phyloP scores from a whole-genome alignment of 495 filamentous ascomycete species.

The Sphaerosporella brunnea region DNA sequence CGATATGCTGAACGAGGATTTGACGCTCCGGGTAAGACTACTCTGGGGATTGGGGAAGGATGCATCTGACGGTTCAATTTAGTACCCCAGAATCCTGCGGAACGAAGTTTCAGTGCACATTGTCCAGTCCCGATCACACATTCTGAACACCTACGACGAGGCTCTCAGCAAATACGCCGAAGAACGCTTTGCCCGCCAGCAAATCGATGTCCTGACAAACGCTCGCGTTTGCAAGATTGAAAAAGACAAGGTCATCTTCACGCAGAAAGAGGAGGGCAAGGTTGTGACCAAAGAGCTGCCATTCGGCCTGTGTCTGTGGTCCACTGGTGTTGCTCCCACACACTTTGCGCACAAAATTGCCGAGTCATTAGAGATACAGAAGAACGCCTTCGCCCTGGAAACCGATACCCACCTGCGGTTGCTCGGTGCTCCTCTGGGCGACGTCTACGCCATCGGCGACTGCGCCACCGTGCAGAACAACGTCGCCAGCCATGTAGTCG shows the following conservation, averaged over 20 bases:
- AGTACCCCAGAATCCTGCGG: conserved; percentile 74
- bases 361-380: conserved; percentile 50
- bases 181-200: conserved; percentile 70
- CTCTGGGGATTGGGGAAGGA: no score
- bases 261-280: conserved; percentile 57
- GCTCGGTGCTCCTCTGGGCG: conserved; percentile 76
- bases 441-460: conserved; percentile 96
- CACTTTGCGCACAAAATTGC: conserved; percentile 60
- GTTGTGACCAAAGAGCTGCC: conserved; percentile 77
- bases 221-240: conserved; percentile 78
- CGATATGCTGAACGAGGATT: conserved; percentile 90
- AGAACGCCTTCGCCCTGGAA: conserved; percentile 79
- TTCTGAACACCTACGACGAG: conserved; percentile 97
- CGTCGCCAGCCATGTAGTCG: conserved; percentile 65
- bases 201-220: conserved; percentile 79
- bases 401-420: conserved; percentile 89
- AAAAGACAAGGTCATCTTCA: conserved; percentile 62
- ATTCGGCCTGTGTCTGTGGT: conserved; percentile 95
- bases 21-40: conserved; percentile 37
- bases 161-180: conserved; percentile 84
- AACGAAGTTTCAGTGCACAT: conserved; percentile 97
- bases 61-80: no score
- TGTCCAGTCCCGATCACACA: conserved; percentile 83
- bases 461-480: conserved; percentile 96
- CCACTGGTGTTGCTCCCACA: conserved; percentile 83